These are phyloP conservation scores for Pichia cephalocereana DNA, from an alignment of 805 yeast genomes.

Conservation along the genomic window DNA sequence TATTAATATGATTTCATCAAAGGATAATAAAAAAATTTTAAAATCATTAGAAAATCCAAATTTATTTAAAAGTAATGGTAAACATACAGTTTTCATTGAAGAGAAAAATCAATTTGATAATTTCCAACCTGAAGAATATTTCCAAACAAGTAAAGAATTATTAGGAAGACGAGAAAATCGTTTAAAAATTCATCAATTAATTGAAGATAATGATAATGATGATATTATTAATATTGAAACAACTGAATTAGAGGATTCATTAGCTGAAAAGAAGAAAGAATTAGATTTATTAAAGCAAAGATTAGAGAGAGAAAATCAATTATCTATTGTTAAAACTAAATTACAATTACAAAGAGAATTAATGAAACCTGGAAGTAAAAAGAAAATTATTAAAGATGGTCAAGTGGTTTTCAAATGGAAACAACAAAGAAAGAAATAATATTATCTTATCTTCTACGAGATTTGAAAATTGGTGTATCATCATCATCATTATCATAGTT, in stretches of 20 bases:
- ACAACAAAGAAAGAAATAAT: slow-evolving; percentile 53
- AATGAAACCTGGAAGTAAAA: slow-evolving; percentile 85
- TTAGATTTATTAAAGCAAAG: slow-evolving; percentile 53
- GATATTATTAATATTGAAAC: slow-evolving; percentile 14
- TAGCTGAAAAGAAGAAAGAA: slow-evolving; percentile 41
- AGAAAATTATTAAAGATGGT: slow-evolving; percentile 64
- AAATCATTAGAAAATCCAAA: slow-evolving; percentile 41
- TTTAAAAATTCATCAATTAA: slow-evolving; percentile 49
- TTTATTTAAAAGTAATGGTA: slow-evolving; percentile 49
- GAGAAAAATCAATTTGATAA: slow-evolving; percentile 40
- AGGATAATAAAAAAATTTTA: slow-evolving; percentile 57
- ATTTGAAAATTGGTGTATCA: slow-evolving; percentile 23
- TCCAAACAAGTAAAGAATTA: slow-evolving; percentile 61
- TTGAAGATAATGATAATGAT: slow-evolving; percentile 14
- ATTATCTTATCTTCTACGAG: slow-evolving; percentile 13
- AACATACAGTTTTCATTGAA: slow-evolving; percentile 83
- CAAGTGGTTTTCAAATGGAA: slow-evolving; percentile 76
- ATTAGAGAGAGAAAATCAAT: slow-evolving; percentile 59
- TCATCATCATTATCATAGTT: slow-evolving; percentile 15
- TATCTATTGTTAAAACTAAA: slow-evolving; percentile 57
- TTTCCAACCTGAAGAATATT: slow-evolving; percentile 57
- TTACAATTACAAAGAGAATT: slow-evolving; percentile 76
- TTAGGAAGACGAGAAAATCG: slow-evolving; percentile 64
- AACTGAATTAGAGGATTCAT: slow-evolving; percentile 13
- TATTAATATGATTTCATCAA: slow-evolving; percentile 63